Evolutionary conservation across 805 yeast species (phyloP), one percentile per base, ranked within the genome.

Genomic region (Saturnispora hagleri): DNA sequence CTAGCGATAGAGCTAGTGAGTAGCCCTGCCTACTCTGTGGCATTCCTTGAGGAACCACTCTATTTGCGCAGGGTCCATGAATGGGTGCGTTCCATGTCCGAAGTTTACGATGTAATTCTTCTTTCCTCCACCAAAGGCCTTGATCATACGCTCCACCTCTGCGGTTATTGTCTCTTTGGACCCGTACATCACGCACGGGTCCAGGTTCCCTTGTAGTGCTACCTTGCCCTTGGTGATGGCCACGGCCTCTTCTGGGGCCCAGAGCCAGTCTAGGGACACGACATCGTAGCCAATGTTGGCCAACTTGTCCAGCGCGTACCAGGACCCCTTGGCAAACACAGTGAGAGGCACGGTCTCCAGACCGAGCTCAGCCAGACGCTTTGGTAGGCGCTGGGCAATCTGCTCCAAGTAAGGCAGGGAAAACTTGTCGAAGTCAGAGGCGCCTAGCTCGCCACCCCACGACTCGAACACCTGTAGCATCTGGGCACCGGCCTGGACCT

Each of bases 21-120:
- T 8, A 26, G 28, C 28, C 9, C 28, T 3, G 12, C 58, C 58
- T 44, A 53, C 27, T 47, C 58, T 49, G 35, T 56, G 58, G 24
- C 58, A 57, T 67, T 89, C 97, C 68, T 88, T 72, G 63, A 93
- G 73, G 71, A 93, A 93, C 69, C 81, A 87, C 54, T 80, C 82
- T 55, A 93, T 79, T 67, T 85, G 85, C 57, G 86, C 96, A 10
- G 98, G 96, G 57, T 88, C 85, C 96, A 93, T 89, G 70, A 87
- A 89, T 22, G 99, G 99, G 66, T 89, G 97, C 22, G 99, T 93
- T 17, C 99, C 99, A 62, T 93, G 99, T 46, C 99, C 99, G 63
- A 93, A 86, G 73, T 93, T 93, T 60, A 91, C 84, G 58, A 93
- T 91, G 71, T 93, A 93, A 62, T 84, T 78, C 63, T 86, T 81